These are phyloP conservation scores for Fusarium sp. DNA, from an alignment of 2,329 filamentous ascomycete genomes.

Conservation along the genomic window DNA sequence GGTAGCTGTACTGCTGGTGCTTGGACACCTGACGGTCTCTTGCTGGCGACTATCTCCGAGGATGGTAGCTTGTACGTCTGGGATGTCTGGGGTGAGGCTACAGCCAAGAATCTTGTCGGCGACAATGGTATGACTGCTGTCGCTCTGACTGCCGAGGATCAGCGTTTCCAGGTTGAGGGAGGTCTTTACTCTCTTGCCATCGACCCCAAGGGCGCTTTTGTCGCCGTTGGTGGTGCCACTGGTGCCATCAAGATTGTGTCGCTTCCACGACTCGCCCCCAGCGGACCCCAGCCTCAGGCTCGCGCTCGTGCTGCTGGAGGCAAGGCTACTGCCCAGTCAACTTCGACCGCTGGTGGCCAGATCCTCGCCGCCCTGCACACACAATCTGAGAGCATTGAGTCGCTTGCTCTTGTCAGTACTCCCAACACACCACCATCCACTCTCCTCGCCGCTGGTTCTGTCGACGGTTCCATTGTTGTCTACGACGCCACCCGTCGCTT, in stretches of 20 bases:
- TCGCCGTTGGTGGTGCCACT: slow-evolving; percentile 87
- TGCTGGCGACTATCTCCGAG: slow-evolving; percentile 90
- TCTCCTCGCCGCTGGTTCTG: slow-evolving; percentile 72
- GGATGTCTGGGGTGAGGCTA: slow-evolving; percentile 87
- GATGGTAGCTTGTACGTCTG: slow-evolving; percentile 91
- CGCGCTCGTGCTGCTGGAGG: slow-evolving; percentile 45
- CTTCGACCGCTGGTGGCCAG: slow-evolving; percentile 58
- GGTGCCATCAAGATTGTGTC: slow-evolving; percentile 88
- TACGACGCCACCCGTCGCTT: slow-evolving; percentile 90
- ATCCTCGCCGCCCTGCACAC: slow-evolving; percentile 87
- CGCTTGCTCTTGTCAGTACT: slow-evolving; percentile 68
- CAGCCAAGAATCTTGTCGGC: slow-evolving; percentile 62
- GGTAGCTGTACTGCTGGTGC: slow-evolving; percentile 86
- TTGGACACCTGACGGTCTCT: slow-evolving; percentile 88
- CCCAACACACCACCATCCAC: slow-evolving; percentile 59
- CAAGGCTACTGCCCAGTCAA: slow-evolving; percentile 47
- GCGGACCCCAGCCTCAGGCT: slow-evolving; percentile 38
- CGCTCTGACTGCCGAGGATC: slow-evolving; percentile 80
- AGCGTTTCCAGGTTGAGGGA: slow-evolving; percentile 91
- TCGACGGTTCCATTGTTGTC: slow-evolving; percentile 82
- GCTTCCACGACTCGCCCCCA: slow-evolving; percentile 71
- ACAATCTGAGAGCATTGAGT: slow-evolving; percentile 81
- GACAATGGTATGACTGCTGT: slow-evolving; percentile 75
- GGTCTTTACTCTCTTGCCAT: slow-evolving; percentile 90
- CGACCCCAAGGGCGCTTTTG: slow-evolving; percentile 80